Evolutionary conservation across 257 asterid species (phyloP).

Genomic region (Striga asiatica): DNA sequence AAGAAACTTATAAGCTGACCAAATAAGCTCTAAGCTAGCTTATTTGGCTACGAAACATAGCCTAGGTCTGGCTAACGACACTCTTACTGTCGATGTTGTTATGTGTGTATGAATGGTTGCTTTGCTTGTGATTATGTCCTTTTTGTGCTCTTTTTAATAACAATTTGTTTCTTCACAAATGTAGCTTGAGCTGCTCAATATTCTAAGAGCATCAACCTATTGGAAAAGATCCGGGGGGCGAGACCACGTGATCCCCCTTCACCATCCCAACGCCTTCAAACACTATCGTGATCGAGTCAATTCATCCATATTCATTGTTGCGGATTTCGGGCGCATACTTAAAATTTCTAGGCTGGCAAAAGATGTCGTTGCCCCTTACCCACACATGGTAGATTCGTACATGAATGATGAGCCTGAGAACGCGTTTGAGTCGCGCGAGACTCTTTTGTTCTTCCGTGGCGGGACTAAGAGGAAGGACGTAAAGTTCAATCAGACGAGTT

Average conservation of each 20-base stretch:
- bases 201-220: conserved; percentile 47
- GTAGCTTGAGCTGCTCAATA: conserved; percentile 59
- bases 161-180: too few species aligned
- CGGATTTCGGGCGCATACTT: conserved; percentile 79
- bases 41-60: too few species aligned
- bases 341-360: conserved; percentile 55
- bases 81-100: too few species aligned
- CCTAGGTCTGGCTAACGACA: too few species aligned
- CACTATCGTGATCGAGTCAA: conserved; percentile 53
- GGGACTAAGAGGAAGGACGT: conserved; percentile 84
- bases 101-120: too few species aligned
- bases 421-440: conserved; percentile 58
- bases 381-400: conserved; percentile 66
- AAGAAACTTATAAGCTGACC: too few species aligned
- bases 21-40: too few species aligned
- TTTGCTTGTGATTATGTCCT: conserved; percentile 1
- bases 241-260: conserved; percentile 86
- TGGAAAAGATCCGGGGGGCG: conserved; percentile 75
- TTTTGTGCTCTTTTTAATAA: too few species aligned
- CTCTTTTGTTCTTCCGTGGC: conserved; percentile 84
- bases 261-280: conserved; percentile 93
- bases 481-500: conserved; percentile 10
- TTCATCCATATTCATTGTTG: conserved; percentile 68
- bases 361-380: conserved; percentile 91
- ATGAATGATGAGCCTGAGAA: conserved; percentile 33